Evolutionary conservation across 2,329 filamentous ascomycete species (phyloP), one percentile per base, ranked within the genome.

Genomic region (Sclerotinia minor): DNA sequence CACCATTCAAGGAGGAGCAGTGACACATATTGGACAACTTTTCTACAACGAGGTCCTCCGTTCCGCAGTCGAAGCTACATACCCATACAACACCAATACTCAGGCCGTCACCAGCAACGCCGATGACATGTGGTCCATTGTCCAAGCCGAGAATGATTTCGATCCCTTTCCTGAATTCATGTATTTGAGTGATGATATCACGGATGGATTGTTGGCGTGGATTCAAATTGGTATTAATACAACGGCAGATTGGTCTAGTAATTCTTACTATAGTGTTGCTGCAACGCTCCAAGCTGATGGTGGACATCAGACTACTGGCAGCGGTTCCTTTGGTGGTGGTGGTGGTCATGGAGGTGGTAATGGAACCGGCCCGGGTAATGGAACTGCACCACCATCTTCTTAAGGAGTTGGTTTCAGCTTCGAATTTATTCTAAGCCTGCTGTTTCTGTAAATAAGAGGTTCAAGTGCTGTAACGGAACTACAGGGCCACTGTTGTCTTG

Each of bases 41-140:
- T 87, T 85, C 79, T 84, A 87, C 67, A 86, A 90, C 72, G 81
- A 86, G 70, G 78, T 80, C 67, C 80, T 87, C 24, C 80, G 84
- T 69, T 69, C 74, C 3, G 71, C 77, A 26, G 83, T 86, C 59
- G 82, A 85, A 66, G 75, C 75, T 15, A 79, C 77, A 0, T 71
- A 75, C 1, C 84, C 84, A 1, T 83, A 83, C 72, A 75, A 72
- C 21, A 76, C 74, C 52, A 83, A 83, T 71, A 79, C 75, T 0
- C 79, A 81, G 67, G 69, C 72, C 0, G 26, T 81, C n/a, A 85
- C 80, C 5, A 76, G 74, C 54, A 87, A 87, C 72, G 77, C 77
- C 5, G 78, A 83, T 0, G 85, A 87, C 72, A 72, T 71, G 29
- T 74, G 69, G 69, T 67, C 68, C 3, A 81, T 84, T 50, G 79